Evolutionary conservation across 2,329 filamentous ascomycete genomes (phyloP).

Genomic region (Cytospora chrysosperma): DNA sequence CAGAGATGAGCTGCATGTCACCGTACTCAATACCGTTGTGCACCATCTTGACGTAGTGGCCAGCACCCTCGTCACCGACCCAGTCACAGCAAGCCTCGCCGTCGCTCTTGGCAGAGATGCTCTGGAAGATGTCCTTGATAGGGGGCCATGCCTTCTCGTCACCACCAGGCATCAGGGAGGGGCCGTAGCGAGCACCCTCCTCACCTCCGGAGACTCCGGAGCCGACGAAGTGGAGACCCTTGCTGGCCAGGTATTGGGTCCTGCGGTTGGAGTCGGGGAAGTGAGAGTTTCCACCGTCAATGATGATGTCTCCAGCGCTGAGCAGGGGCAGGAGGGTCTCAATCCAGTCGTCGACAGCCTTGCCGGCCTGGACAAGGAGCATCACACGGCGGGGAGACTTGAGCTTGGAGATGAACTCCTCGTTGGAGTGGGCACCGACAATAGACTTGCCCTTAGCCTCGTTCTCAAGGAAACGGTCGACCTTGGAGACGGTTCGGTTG

Average conservation of each 20-base stretch:
- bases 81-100: constrained; percentile 98
- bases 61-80: constrained; percentile 99
- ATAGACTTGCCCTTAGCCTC: constrained; percentile 95
- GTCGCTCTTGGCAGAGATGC: constrained; percentile 96
- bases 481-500: constrained; percentile 98
- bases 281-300: constrained; percentile 98
- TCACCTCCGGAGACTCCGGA: constrained; percentile 98
- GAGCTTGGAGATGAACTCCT: constrained; percentile 95
- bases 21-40: constrained; percentile 99
- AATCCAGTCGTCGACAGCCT: constrained; percentile 98
- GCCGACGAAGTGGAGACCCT: constrained; percentile 95
- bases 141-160: constrained; percentile 96
- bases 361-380: constrained; percentile 98
- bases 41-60: constrained; percentile 99
- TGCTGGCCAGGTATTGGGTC: constrained; percentile 78
- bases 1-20: constrained; percentile 99
- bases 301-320: constrained; percentile 93
- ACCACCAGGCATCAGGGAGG: constrained; percentile 98
- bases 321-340: constrained; percentile 85
- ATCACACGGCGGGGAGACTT: constrained; percentile 97
- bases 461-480: constrained; percentile 89
- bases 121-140: constrained; percentile 99
- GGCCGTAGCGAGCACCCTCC: constrained; percentile 96
- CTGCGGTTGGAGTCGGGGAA: constrained; percentile 99
- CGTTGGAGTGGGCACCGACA: constrained; percentile 85